Evolutionary conservation across 306 rosid genomes (phyloP).

Genomic region (Begonia masoniana): DNA sequence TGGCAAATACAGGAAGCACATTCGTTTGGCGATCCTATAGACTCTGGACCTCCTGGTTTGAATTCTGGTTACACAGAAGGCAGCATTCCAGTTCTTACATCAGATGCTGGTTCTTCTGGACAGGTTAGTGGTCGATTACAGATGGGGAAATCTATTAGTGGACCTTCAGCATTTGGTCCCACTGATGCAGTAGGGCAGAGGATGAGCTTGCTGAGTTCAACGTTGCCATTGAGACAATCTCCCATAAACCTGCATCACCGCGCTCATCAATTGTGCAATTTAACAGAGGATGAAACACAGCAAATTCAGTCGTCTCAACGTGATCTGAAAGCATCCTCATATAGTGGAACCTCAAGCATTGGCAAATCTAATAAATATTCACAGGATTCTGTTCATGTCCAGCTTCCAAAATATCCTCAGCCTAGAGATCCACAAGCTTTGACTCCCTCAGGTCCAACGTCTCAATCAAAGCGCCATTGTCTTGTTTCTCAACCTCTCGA

Average conservation of each 20-base stretch:
- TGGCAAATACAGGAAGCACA: conserved; percentile 47
- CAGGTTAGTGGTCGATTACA: conserved; percentile 14
- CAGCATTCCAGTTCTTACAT: conserved; percentile 6
- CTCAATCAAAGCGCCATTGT: conserved; percentile 25
- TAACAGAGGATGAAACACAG: conserved; percentile 23
- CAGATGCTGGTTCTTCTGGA: conserved; percentile 22
- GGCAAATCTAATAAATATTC: conserved; percentile 22
- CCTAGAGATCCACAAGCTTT: conserved; percentile 26
- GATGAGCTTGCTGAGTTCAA: conserved; percentile 24
- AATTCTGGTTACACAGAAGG: conserved; percentile 27
- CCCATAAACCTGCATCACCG: conserved; percentile 32
- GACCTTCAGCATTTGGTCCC: conserved; percentile 24
- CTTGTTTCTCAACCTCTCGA: conserved; percentile 20
- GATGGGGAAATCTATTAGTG: conserved; percentile 13
- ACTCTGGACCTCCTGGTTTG: conserved; percentile 13
- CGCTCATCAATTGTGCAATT: conserved; percentile 24
- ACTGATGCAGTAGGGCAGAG: conserved; percentile 26
- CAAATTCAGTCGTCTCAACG: conserved; percentile 18
- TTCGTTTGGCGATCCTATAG: conserved; percentile 24
- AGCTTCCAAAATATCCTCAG: conserved; percentile 28
- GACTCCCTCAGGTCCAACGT: conserved; percentile 21
- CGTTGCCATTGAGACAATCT: conserved; percentile 39
- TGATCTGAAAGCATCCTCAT: conserved; percentile 27
- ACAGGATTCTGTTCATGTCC: conserved; percentile 26
- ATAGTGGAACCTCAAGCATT: conserved; percentile 13